Conservation (phyloP, 148 eudicot genomes). For the Dysphania ambrosioides region DNA sequence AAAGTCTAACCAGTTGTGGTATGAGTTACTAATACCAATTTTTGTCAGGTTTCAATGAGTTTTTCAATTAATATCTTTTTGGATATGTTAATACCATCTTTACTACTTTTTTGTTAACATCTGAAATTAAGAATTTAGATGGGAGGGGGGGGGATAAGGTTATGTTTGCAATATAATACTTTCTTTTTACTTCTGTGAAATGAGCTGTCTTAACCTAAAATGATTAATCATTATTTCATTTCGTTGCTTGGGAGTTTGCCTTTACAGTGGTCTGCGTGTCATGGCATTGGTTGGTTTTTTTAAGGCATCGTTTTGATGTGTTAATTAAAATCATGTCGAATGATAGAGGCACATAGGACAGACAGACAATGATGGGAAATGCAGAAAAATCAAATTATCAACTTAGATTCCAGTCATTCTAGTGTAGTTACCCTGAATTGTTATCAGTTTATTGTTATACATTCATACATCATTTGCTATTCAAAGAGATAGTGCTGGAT, state of each 20-base stretch:
- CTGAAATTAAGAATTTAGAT: neutral
- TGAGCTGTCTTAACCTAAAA: too few species aligned
- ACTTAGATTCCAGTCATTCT: neutral
- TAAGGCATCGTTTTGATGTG: neutral
- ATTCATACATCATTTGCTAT: neutral
- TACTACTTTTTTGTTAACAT: neutral
- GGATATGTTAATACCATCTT: neutral
- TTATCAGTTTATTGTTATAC: neutral
- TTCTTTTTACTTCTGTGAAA: too few species aligned
- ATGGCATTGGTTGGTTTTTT: too few species aligned
- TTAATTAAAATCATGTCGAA: neutral
- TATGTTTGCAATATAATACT: neutral
- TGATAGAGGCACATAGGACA: neutral
- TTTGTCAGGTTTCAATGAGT: too few species aligned
- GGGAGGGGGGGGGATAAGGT: too few species aligned
- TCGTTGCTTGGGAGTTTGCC: neutral
- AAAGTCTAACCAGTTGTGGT: too few species aligned
- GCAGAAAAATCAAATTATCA: neutral
- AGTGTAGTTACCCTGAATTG: neutral
- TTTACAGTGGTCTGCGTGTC: too few species aligned
- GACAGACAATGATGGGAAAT: neutral
- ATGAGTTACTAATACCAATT: too few species aligned
- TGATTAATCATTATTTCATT: too few species aligned
- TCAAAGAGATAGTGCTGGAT: neutral
- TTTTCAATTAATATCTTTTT: neutral